phyloP scores from a whole-genome alignment of 176 grass and related monocot species.

The Rhipidocladum racemiflorum region DNA sequence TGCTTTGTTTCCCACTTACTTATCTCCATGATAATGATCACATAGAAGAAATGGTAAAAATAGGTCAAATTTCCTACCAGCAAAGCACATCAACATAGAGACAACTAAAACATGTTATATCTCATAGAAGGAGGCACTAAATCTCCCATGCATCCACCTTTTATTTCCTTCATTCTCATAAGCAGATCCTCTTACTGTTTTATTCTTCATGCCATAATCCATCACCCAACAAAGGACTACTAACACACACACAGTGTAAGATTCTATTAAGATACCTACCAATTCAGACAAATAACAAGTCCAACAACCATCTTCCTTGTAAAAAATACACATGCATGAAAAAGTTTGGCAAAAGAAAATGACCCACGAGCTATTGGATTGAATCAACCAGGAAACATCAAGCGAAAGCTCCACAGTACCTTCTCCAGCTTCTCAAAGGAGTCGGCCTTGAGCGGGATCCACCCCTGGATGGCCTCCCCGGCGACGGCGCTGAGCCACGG shows the following conservation, averaged over 20 bases:
- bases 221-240: slow-evolving; percentile 29
- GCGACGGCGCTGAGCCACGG: slow-evolving; percentile 85
- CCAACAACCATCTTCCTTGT: slow-evolving; percentile 6
- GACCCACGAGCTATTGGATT: slow-evolving; percentile 31
- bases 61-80: neutral
- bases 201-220: slow-evolving; percentile 34
- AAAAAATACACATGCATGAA: slow-evolving; percentile 25
- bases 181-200: neutral
- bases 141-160: neutral
- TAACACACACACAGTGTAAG: slow-evolving; percentile 11
- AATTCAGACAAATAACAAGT: slow-evolving; percentile 18
- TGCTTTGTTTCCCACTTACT: neutral
- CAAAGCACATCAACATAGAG: slow-evolving; percentile 2
- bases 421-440: slow-evolving; percentile 88
- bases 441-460: slow-evolving; percentile 87
- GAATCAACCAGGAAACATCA: slow-evolving; percentile 8
- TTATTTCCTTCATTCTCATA: neutral
- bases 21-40: neutral
- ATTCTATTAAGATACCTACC: slow-evolving; percentile 25
- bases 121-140: slow-evolving; percentile 24
- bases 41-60: neutral
- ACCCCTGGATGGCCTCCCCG: slow-evolving; percentile 90
- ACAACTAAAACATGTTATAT: slow-evolving; percentile 9
- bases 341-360: slow-evolving; percentile 29
- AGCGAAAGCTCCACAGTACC: slow-evolving; percentile 56